Evolutionary conservation across 2,329 filamentous ascomycete genomes (phyloP), one percentile per base, ranked within the genome.

Genomic region (Lasiodiplodia hormozganensis): DNA sequence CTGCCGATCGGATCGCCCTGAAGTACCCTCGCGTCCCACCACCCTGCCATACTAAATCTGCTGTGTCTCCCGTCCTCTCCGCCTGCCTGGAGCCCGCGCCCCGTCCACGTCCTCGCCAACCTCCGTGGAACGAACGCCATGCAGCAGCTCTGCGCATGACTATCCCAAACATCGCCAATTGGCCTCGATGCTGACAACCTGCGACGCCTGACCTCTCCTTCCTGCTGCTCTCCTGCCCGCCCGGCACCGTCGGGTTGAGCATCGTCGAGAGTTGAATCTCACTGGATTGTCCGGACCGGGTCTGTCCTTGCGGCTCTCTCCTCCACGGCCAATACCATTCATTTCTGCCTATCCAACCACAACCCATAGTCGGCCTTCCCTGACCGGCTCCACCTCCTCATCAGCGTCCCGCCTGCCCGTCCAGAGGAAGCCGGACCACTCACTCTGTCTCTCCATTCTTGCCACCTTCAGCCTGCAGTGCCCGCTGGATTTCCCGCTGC

Each of bases 1-100:
- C 47, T 40, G 60, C 47, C 60, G 60, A 64, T 64, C 60, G 18
- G 62, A 65, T 65, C 65, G 54, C 52, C 58, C 64, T 57, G 52
- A 67, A 67, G 64, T 67, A 67, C 52, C 38, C 64, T 57, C 34
- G 47, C 57, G 51, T 67, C 64, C 65, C 65, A 65, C 62, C 62
- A 25, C 11, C 51, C 49, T 40, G 62, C 62, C 38, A 10, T 65
- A 51, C 62, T 40, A 54, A 34, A 56, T 25, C 51, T 65, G 62
- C 52, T 34, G 62, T 65, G 62, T 36, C 52, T 34, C 62, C 51
- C 51, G 18, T 56, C 38, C 47, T 40, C 62, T 49, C 49, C 60
- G 16, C 25, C 51, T 18, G 47, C 49, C 58, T 52, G 60, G 60
- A 65, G 36, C 38, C 36, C 52, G 51, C 62, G 51, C 62, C 53